Conservation (phyloP, 768 basidiomycete species). For the Hydnomerulius pinastri region DNA sequence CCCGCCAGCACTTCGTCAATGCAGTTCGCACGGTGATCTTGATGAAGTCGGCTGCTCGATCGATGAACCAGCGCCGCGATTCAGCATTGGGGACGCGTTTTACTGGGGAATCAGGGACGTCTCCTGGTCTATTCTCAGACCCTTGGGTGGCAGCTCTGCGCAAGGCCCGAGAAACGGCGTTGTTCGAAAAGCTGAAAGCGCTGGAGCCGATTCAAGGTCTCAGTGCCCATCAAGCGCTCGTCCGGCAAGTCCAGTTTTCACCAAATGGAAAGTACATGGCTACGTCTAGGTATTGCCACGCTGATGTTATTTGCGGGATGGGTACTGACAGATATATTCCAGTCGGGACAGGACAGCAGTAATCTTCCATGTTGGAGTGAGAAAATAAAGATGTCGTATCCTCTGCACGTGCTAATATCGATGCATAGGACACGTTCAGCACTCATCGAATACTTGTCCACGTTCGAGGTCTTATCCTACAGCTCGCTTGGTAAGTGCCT, state of each 20-base stretch:
- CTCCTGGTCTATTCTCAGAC: conserved; percentile 21
- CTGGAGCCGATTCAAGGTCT: conserved; percentile 41
- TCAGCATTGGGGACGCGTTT: conserved; percentile 30
- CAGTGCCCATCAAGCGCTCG: conserved; percentile 47
- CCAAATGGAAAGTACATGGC: conserved; percentile 55
- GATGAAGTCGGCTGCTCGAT: conserved; percentile 22
- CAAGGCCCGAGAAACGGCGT: conserved; percentile 37
- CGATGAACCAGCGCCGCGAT: conserved; percentile 25
- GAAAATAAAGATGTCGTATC: conserved; percentile 7
- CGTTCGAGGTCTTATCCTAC: conserved; percentile 51
- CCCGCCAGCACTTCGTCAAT: conserved; percentile 38
- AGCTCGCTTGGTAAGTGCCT: conserved; percentile 48
- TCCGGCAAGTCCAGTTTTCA: conserved; percentile 55
- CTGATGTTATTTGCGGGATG: not conserved
- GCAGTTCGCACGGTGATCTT: conserved; percentile 44
- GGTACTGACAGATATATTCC: not conserved
- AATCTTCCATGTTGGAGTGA: conserved; percentile 47
- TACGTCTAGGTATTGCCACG: conserved; percentile 45
- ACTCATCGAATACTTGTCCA: conserved; percentile 50
- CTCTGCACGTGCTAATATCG: not conserved
- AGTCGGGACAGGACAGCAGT: conserved; percentile 55
- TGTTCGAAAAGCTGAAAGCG: conserved; percentile 42
- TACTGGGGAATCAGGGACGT: not conserved
- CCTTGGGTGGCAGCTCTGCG: conserved; percentile 29
- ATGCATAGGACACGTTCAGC: conserved; percentile 40